Base-by-base conservation (phyloP, 116 monocot genomes). In the Iris pallida region DNA sequence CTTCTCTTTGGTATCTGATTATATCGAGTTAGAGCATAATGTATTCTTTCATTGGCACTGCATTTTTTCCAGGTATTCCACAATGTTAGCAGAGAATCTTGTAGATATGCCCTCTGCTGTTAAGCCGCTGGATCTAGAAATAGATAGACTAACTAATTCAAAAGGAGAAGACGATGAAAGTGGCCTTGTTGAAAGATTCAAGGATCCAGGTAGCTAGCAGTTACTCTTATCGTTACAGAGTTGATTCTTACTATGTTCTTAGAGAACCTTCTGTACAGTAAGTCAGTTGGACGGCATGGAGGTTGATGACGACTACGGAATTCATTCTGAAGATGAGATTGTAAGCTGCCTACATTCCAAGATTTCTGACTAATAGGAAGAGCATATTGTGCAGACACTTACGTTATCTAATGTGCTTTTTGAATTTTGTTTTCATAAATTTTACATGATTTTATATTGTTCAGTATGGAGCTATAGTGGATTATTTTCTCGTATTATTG, bases 41-140 rank as follows among this genome's bases (percentile, higher is more conserved):
- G 53, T 67, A 53, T 12, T 8, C 30, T 30, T 30, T 30, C 52
- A 53, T 54, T 17, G 64, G 45, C n/a, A 13, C 9, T 54, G 51
- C 42, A 13, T 54, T 61, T 30, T 58, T 45, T 11, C 47, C 73
- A 97, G 97, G 68, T 97, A 97, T 71, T 97, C 97, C 3, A 87
- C 92, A 68, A 97, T 97, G 97, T 61, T 97, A 45, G 97, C 97
- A 54, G 90, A 97, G 83, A 97, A 97, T 66, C 92, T 97, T 73
- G 85, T 89, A 47, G 83, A 82, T 66, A 75, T 63, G 53, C 82
- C 76, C 16, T 65, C 47, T 75, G 13, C 70, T 49, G 57, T 57
- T 51, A 69, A 69, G 46, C 47, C 59, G 42, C 44, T 53, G 4
- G 71, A 76, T 53, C 61, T 68, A 67, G 44, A n/a, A 53, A 46